These are phyloP conservation scores for Eremochloa ophiuroides DNA, from an alignment of 176 grass and related monocot genomes.

Conservation along the genomic window DNA sequence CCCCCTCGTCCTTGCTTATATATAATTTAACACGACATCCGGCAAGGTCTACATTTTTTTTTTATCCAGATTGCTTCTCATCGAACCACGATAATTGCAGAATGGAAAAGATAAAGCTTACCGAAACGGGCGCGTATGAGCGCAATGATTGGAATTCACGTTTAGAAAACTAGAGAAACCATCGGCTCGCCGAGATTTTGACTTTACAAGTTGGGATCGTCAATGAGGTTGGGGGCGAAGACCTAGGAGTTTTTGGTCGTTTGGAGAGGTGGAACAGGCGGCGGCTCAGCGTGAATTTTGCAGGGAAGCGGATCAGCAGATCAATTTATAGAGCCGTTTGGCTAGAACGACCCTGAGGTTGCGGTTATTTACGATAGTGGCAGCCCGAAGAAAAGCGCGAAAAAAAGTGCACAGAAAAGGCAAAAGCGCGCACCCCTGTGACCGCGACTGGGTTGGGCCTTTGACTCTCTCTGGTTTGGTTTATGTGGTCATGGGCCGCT, in stretches of 20 bases:
- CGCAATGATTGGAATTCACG: neutral
- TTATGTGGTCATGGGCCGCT: neutral
- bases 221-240: neutral
- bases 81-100: neutral
- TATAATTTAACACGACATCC: neutral
- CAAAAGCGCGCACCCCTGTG: conserved; percentile 28
- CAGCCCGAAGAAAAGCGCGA: neutral
- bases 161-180: neutral
- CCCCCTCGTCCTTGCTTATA: neutral
- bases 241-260: neutral
- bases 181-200: neutral
- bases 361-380: neutral
- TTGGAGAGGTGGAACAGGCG: neutral
- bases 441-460: neutral
- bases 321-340: neutral
- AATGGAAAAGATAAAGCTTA: neutral
- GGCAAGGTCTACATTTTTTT: neutral
- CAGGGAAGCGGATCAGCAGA: neutral
- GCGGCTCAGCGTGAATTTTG: neutral
- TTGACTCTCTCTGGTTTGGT: neutral
- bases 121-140: neutral
- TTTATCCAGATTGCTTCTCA: neutral
- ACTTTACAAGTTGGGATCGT: conserved; percentile 1
- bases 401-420: conserved; percentile 15
- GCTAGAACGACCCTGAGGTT: neutral